Percentiles rank a stretch among this genome's conserved stretches.
phyloP scores from a whole-genome alignment of 306 rosid genomes.

The Quercus aquifolioides region DNA sequence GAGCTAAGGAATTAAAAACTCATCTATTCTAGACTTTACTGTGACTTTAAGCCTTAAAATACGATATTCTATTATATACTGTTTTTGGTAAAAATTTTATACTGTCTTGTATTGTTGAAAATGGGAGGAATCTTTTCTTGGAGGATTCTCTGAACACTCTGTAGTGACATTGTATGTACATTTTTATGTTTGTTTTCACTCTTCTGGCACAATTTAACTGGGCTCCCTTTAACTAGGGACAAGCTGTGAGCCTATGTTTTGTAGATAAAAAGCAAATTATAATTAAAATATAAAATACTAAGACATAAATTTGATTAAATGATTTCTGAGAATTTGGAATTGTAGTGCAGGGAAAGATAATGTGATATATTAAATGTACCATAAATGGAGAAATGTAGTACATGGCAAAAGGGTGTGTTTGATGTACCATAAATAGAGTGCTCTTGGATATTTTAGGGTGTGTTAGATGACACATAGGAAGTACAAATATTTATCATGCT shows the following conservation, averaged over 20 bases:
- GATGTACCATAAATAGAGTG: too few species aligned
- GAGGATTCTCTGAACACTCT: constrained; percentile 22
- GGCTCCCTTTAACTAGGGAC: not conserved
- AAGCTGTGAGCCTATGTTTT: not conserved
- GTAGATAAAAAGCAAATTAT: too few species aligned
- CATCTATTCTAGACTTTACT: not conserved
- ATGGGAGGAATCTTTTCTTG: constrained; percentile 21
- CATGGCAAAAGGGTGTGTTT: too few species aligned
- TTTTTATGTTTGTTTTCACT: constrained; percentile 6
- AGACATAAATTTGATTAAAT: too few species aligned
- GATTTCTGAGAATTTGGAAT: too few species aligned
- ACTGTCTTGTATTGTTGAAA: not conserved
- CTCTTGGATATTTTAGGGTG: not conserved
- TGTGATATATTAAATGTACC: too few species aligned
- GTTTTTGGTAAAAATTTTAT: not conserved
- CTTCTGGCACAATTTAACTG: not conserved
- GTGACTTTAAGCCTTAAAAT: not conserved
- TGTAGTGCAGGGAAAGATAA: too few species aligned
- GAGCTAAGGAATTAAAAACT: constrained; percentile 9
- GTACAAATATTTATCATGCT: not conserved
- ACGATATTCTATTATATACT: not conserved
- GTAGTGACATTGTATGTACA: not conserved
- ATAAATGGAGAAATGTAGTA: not conserved
- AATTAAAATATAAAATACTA: too few species aligned
- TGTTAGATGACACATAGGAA: not conserved